Percentiles rank a stretch among this genome's conserved stretches.
Conservation (phyloP, 2,329 filamentous ascomycete species). For the Periconia sp. region DNA sequence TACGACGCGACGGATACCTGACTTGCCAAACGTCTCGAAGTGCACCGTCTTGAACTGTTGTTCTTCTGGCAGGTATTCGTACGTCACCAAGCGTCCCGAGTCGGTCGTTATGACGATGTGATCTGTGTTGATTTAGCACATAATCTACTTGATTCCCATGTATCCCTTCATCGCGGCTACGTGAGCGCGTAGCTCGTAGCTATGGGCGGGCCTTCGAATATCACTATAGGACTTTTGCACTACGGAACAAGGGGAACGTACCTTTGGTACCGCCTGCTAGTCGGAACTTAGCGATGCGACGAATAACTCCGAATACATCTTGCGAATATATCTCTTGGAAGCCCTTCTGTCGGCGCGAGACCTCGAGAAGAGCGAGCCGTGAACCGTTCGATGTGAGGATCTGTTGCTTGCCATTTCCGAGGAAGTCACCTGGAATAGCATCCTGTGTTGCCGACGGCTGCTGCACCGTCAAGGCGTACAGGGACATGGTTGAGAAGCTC, state of each 20-base stretch:
- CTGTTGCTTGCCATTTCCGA: constrained; percentile 95
- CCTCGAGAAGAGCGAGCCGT: constrained; percentile 83
- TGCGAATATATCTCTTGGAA: constrained; percentile 86
- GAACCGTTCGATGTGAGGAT: constrained; percentile 94
- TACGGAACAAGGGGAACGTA: constrained; percentile 61
- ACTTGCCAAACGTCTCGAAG: constrained; percentile 97
- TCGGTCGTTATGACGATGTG: constrained; percentile 95
- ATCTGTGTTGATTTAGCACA: constrained; percentile 64
- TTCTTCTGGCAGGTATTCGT: constrained; percentile 86
- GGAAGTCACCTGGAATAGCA: constrained; percentile 93
- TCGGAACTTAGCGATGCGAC: constrained; percentile 85
- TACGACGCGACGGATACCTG: constrained; percentile 88
- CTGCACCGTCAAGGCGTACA: constrained; percentile 97
- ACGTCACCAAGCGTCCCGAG: constrained; percentile 90
- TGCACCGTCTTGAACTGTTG: constrained; percentile 90
- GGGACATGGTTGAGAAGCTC: constrained; percentile 97
- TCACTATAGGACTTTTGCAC: constrained; percentile 54
- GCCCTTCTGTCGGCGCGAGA: constrained; percentile 84
- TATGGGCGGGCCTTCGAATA: constrained; percentile 48
- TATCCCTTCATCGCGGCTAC: constrained; percentile 30
- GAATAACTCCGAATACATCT: constrained; percentile 95
- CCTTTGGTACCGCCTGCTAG: constrained; percentile 95
- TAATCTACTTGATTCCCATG: constrained; percentile 31
- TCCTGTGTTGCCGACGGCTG: constrained; percentile 87
- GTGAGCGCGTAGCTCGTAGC: constrained; percentile 29